phyloP scores from a whole-genome alignment of 345 rosid genomes.

The Turritis glabra region DNA sequence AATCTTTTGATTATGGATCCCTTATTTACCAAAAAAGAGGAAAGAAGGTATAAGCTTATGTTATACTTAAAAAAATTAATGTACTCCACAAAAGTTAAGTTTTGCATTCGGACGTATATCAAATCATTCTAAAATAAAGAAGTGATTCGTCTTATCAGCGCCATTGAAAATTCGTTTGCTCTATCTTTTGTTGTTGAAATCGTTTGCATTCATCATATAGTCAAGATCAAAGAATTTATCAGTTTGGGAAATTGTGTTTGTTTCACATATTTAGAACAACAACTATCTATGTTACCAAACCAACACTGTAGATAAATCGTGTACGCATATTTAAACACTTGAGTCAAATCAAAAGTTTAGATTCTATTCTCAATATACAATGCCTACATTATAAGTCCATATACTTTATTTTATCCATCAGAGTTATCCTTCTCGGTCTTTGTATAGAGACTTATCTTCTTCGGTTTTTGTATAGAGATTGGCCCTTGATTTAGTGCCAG shows the following conservation, averaged over 20 bases:
- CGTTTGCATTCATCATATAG: not conserved
- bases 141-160: not conserved
- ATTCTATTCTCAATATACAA: not conserved
- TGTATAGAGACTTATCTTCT: not conserved
- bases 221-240: not conserved
- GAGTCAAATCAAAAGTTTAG: not conserved
- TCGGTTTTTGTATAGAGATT: not conserved
- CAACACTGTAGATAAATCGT: not conserved
- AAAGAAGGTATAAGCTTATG: not conserved
- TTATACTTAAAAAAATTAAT: not conserved
- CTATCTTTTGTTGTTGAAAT: not conserved
- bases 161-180: too few relatives aligned
- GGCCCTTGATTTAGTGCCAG: conserved; percentile 9
- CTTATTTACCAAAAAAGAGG: not conserved
- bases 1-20: not conserved
- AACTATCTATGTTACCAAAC: not conserved
- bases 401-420: not conserved
- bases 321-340: not conserved
- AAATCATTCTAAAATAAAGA: not conserved
- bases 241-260: not conserved
- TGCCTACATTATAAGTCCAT: not conserved
- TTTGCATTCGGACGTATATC: not conserved
- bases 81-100: not conserved
- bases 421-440: not conserved
- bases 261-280: not conserved